phyloP scores from a whole-genome alignment of 345 rosid species.

The Mallotus nudiflorus region DNA sequence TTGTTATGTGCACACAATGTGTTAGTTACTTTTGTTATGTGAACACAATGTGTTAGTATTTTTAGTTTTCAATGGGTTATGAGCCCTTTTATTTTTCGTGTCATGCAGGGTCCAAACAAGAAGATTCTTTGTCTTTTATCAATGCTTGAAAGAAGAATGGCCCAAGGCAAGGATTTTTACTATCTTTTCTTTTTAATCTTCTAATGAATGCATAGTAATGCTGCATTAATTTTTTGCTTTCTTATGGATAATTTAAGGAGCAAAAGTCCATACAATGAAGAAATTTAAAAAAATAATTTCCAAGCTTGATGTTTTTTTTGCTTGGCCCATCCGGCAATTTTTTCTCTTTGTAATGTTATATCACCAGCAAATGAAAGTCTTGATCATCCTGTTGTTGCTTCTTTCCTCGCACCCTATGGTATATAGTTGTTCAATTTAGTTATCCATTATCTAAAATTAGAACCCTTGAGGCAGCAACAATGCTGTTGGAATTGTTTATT shows the following conservation, averaged over 20 bases:
- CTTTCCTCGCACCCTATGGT: not conserved
- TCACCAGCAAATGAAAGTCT: not conserved
- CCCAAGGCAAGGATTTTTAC: conserved; percentile 53
- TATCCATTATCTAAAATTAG: not conserved
- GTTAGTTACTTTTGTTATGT: no score
- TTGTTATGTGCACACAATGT: not conserved
- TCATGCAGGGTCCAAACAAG: conserved; percentile 61
- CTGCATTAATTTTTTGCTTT: not conserved
- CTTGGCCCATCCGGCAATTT: not conserved
- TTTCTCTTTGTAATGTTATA: not conserved
- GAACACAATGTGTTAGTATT: no score
- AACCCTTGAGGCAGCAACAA: not conserved
- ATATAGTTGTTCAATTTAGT: not conserved
- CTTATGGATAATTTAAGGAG: not conserved
- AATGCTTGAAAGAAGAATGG: conserved; percentile 75
- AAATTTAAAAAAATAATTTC: not conserved
- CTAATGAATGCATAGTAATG: not conserved
- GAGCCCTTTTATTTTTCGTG: conserved; percentile 9
- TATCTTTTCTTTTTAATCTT: not conserved
- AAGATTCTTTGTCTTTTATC: conserved; percentile 66
- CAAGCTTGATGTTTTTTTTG: not conserved
- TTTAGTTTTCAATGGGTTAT: conserved; percentile 3
- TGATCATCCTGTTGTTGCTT: not conserved
- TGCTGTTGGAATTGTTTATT: not conserved
- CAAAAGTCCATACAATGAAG: not conserved